These are phyloP conservation scores for Prunus mume DNA, from an alignment of 306 rosid species.

Conservation along the genomic window DNA sequence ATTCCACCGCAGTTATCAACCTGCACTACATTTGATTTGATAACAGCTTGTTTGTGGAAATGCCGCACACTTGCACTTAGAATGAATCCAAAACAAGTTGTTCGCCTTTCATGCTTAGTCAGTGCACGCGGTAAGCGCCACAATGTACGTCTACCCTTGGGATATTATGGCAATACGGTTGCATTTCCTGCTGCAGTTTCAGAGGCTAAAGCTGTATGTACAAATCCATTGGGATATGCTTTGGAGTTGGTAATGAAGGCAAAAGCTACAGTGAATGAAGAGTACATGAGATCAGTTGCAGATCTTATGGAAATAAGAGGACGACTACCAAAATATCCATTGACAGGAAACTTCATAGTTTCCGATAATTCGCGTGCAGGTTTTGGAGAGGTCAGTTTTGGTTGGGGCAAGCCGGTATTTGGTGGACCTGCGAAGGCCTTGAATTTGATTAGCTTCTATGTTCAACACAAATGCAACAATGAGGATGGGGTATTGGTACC, in stretches of 20 bases:
- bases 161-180: constrained; percentile 33
- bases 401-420: constrained; percentile 48
- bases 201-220: neutral
- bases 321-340: constrained; percentile 2
- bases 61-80: constrained; percentile 6
- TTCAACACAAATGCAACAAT: constrained; percentile 8
- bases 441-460: constrained; percentile 1
- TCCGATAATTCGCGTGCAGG: constrained; percentile 18
- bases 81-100: neutral
- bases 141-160: neutral
- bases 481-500: constrained; percentile 41
- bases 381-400: constrained; percentile 30
- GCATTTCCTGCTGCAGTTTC: constrained; percentile 12
- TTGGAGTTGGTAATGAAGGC: constrained; percentile 28
- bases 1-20: constrained; percentile 10
- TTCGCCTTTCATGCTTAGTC: neutral
- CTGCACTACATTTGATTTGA: constrained; percentile 1
- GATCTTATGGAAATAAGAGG: constrained; percentile 34
- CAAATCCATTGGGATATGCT: constrained; percentile 18
- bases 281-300: constrained; percentile 42
- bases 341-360: neutral
- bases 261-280: constrained; percentile 21
- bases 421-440: constrained; percentile 23
- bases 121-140: neutral
- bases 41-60: constrained; percentile 22